Evolutionary conservation across 768 basidiomycete species (phyloP), one percentile per base, ranked within the genome.

Genomic region (Termitomyces sp.): DNA sequence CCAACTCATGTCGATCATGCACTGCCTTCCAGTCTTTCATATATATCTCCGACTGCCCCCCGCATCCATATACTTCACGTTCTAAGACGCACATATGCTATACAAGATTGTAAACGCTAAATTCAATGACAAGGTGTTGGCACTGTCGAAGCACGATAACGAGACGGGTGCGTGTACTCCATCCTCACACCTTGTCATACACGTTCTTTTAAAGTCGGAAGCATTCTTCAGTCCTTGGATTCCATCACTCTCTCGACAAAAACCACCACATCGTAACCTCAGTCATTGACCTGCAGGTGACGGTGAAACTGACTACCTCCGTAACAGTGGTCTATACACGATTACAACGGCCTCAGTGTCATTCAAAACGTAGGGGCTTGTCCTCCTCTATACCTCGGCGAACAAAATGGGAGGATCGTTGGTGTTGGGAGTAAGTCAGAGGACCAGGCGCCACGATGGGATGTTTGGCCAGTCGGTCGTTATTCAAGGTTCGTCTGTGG

Each of bases 31-130:
- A 11, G n/a, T 32, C 32, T n/a, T 20, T 20, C 13, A 20, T 50
- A 35, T 50, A 50, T 22, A 50, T 35, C 13, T 50, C 49, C 30
- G 48, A 14, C 7, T 14, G 6, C 24, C 22, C 32, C 26, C 7
- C 33, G 26, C 33, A 33, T 26, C 43, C 22, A 13, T 26, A 2
- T 38, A 10, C 33, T 24, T 28, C 33, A 16, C 35, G 1, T 16
- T 24, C 33, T 30, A 33, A 35, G 28, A 26, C 46, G 7, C 20
- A 40, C 22, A 22, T 43, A 60, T 60, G 59, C 36, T 52, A 8
- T 56, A 60, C 20, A 52, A 49, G 51, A 52, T 56, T 6, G 49
- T 60, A 32, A 60, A 60, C n/a, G 59, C 55, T 18, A 60, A 56
- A n/a, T 60, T 60, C 18, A 57, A 26, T 20, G 56, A 57, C 33